Evolutionary conservation across 768 basidiomycete species (phyloP).

Genomic region (Mycena floridula): DNA sequence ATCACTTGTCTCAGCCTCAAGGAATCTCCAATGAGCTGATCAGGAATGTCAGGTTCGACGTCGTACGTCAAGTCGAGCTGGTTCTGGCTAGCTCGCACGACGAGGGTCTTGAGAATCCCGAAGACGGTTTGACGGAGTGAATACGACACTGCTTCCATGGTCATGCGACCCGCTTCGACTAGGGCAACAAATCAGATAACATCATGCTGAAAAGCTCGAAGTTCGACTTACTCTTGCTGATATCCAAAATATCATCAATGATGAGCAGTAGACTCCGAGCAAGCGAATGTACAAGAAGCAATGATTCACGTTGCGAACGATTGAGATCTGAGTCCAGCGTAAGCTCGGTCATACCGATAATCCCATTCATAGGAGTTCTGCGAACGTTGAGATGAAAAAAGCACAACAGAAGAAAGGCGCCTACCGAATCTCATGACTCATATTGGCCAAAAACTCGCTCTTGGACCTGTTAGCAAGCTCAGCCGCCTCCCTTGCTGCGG

Average conservation of each 20-base stretch:
- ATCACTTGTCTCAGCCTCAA: slow-evolving; percentile 92
- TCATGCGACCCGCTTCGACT: slow-evolving; percentile 99
- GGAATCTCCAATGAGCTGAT: slow-evolving; percentile 95
- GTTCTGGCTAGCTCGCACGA: slow-evolving; percentile 95
- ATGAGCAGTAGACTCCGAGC: slow-evolving; percentile 91
- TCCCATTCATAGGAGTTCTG: slow-evolving; percentile 99
- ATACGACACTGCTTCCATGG: slow-evolving; percentile 98
- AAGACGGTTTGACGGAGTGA: slow-evolving; percentile 96
- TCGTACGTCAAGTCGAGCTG: slow-evolving; percentile 95
- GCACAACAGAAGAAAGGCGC: slow-evolving; percentile 18
- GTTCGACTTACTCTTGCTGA: slow-evolving; percentile 85
- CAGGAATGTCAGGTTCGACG: slow-evolving; percentile 92
- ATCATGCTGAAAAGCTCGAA: not conserved
- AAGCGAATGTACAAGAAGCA: slow-evolving; percentile 91
- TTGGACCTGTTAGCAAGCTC: slow-evolving; percentile 97
- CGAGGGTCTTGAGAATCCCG: slow-evolving; percentile 95
- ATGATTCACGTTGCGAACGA: slow-evolving; percentile 88
- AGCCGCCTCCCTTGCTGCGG: slow-evolving; percentile 92
- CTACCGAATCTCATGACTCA: slow-evolving; percentile 94
- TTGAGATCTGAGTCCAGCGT: slow-evolving; percentile 96
- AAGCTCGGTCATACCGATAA: slow-evolving; percentile 99
- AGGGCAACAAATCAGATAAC: slow-evolving; percentile 10
- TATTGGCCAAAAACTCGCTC: slow-evolving; percentile 98
- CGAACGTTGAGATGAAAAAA: slow-evolving; percentile 5
- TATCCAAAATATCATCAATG: slow-evolving; percentile 99